A percentile compares a stretch with the other conserved stretches of the same genome.
Conservation (phyloP, 345 rosid genomes). For the Lumnitzera littorea region DNA sequence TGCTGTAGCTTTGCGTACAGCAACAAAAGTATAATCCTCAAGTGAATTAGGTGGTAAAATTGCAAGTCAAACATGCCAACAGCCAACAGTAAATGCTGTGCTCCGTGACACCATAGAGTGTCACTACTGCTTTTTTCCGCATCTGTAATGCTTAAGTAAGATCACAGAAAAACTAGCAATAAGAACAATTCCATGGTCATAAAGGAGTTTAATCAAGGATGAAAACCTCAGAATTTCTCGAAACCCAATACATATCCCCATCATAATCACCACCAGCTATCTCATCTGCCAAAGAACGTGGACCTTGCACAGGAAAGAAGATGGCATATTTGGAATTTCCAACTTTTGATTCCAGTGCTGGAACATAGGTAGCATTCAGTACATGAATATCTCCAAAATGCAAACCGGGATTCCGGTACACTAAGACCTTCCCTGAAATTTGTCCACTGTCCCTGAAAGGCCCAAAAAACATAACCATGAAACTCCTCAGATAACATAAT, state of each 20-base stretch:
- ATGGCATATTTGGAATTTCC: constrained; percentile 79
- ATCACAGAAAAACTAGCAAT: no score
- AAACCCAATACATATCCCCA: constrained; percentile 70
- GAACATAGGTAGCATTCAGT: constrained; percentile 48
- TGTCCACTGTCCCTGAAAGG: constrained; percentile 55
- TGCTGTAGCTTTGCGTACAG: no score
- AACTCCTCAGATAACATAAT: not conserved
- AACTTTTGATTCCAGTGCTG: constrained; percentile 38
- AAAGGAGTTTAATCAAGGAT: not conserved
- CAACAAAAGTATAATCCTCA: no score
- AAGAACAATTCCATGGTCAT: no score
- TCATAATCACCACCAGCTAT: constrained; percentile 80
- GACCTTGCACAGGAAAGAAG: constrained; percentile 58
- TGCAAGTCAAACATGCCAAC: no score
- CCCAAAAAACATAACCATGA: constrained; percentile 1
- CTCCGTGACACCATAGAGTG: no score
- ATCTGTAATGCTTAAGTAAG: no score
- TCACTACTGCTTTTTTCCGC: no score
- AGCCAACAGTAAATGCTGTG: no score
- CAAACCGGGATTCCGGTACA: constrained; percentile 72
- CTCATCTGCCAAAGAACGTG: constrained; percentile 72
- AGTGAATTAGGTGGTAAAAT: no score
- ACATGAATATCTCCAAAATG: constrained; percentile 86
- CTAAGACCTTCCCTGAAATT: constrained; percentile 67
- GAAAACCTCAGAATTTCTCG: constrained; percentile 63